Conservation (phyloP, 129 eudicot species). For the Arctium minus region DNA sequence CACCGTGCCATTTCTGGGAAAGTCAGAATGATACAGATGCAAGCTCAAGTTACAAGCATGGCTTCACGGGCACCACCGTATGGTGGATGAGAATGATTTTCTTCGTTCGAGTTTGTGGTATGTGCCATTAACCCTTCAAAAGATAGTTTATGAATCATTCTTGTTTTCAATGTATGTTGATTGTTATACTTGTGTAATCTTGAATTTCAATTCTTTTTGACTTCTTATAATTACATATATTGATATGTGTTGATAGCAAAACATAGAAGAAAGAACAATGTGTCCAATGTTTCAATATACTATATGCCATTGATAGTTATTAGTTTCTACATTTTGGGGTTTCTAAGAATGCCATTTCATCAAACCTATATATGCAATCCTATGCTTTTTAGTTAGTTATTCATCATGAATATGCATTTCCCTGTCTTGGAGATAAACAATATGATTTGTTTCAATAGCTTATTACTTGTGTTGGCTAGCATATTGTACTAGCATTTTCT, state of each 20-base stretch:
- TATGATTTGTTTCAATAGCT: not conserved
- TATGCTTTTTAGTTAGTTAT: not conserved
- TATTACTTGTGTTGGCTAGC: not conserved
- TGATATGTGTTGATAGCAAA: conserved; percentile 9
- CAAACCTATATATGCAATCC: not conserved
- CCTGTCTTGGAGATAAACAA: not conserved
- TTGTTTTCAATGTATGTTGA: conserved; percentile 24
- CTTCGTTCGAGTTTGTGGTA: conserved; percentile 10
- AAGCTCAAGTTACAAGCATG: conserved; percentile 80
- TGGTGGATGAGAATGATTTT: conserved; percentile 27
- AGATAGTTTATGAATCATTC: conserved; percentile 15
- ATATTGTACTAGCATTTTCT: not conserved
- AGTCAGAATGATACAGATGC: conserved; percentile 79
- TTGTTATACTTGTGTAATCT: conserved; percentile 7
- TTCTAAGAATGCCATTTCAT: not conserved
- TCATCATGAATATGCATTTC: not conserved
- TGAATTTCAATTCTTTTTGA: conserved; percentile 4
- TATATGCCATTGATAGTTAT: not conserved
- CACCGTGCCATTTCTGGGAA: conserved; percentile 73
- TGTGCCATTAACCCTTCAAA: conserved; percentile 13
- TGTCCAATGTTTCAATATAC: not conserved
- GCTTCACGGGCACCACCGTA: conserved; percentile 72
- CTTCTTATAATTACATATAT: not conserved
- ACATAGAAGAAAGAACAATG: not conserved
- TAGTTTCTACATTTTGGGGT: not conserved